These are phyloP conservation scores for Nectriaceae sp. DNA, from an alignment of 2,329 filamentous ascomycete genomes.

Conservation along the genomic window DNA sequence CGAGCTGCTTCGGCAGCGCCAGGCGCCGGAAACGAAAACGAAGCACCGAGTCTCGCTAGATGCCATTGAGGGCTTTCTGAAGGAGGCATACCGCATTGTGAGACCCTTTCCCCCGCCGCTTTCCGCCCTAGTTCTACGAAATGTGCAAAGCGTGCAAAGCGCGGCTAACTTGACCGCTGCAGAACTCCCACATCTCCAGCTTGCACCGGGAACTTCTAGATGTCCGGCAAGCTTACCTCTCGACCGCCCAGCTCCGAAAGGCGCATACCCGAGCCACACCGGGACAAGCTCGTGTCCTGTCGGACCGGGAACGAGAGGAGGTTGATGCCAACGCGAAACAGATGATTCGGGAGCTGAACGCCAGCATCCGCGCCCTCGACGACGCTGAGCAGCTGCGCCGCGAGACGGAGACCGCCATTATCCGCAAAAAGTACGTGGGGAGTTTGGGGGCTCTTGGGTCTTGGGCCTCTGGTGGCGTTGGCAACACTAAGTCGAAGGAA, in stretches of 20 bases:
- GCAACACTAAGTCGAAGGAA: constrained; percentile 57
- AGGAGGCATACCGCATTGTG: constrained; percentile 93
- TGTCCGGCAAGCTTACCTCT: constrained; percentile 89
- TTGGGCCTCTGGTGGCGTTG: constrained; percentile 65
- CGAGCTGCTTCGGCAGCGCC: constrained; percentile 62
- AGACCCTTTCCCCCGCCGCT: constrained; percentile 34
- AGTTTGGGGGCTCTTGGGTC: constrained; percentile 64
- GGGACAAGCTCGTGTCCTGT: constrained; percentile 60
- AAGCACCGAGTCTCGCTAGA: constrained; percentile 44
- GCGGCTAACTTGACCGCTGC: constrained; percentile 19
- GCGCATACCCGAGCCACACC: constrained; percentile 50
- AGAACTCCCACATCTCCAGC: constrained; percentile 85
- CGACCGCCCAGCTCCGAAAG: constrained; percentile 68
- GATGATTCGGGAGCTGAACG: constrained; percentile 82
- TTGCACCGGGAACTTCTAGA: constrained; percentile 78
- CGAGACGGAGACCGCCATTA: constrained; percentile 70
- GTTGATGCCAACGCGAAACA: constrained; percentile 87
- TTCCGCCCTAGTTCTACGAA: too few species aligned
- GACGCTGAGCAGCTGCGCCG: constrained; percentile 82
- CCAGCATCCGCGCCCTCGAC: constrained; percentile 75
- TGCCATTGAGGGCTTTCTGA: constrained; percentile 81
- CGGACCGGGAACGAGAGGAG: constrained; percentile 79
- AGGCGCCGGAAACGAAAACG: constrained; percentile 49
- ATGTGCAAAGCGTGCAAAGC: too few species aligned
- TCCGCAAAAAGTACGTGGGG: constrained; percentile 68